phyloP scores from a whole-genome alignment of 225 moss, liverwort and hornwort species.

The Sphagnum contortum region DNA sequence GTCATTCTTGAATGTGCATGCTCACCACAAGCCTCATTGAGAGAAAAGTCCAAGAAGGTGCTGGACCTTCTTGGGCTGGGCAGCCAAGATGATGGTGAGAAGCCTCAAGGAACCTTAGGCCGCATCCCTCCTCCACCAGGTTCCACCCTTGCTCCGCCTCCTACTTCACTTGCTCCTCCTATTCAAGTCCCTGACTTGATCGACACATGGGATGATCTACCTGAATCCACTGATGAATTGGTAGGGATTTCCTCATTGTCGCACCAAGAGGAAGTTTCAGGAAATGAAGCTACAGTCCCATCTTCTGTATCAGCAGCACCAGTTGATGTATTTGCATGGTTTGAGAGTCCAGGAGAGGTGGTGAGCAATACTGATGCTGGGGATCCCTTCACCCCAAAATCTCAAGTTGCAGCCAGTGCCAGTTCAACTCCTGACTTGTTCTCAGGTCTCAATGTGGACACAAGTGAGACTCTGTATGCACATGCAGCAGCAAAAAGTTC shows the following conservation, averaged over 20 bases:
- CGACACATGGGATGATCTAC: conserved; percentile 57
- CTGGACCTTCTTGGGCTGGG: conserved; percentile 71
- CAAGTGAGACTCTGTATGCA: conserved; percentile 21
- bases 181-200: conserved; percentile 77
- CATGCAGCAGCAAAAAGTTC: conserved; percentile 31
- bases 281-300: conserved; percentile 14
- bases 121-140: conserved; percentile 35
- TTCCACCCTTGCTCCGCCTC: conserved; percentile 13
- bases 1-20: conserved; percentile 63
- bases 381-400: conserved; percentile 48
- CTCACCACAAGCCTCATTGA: conserved; percentile 83
- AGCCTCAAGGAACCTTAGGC: conserved; percentile 12
- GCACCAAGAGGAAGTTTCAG: conserved; percentile 23
- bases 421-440: conserved; percentile 49
- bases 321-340: conserved; percentile 50
- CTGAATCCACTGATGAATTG: conserved; percentile 28
- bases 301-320: conserved; percentile 17
- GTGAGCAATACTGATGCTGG: conserved; percentile 21
- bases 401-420: conserved; percentile 15
- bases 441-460: conserved; percentile 58
- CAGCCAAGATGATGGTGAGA: conserved; percentile 29
- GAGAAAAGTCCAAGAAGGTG: conserved; percentile 98
- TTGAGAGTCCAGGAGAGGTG: conserved; percentile 23
- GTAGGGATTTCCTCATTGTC: conserved; percentile 24
- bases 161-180: conserved; percentile 23